phyloP scores from a whole-genome alignment of 2,329 filamentous ascomycete genomes.

The Uncinocarpus reesii region DNA sequence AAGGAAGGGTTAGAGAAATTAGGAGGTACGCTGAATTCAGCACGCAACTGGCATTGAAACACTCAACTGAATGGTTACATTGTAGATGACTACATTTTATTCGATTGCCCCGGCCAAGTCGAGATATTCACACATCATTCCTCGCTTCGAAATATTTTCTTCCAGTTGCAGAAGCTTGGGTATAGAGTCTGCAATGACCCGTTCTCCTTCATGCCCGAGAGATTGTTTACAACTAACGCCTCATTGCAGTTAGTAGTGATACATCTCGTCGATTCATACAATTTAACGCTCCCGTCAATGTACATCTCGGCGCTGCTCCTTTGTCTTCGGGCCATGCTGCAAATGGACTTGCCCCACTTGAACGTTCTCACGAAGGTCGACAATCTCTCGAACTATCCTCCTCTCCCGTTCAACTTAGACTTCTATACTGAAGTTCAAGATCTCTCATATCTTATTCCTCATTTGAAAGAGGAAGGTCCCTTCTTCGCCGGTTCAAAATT shows the following conservation, averaged over 20 bases:
- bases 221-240: constrained; percentile 5
- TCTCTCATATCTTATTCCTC: constrained; percentile 69
- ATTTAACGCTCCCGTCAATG: constrained; percentile 81
- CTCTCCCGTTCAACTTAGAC: constrained; percentile 87
- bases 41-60: neutral
- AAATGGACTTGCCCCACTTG: constrained; percentile 91
- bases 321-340: constrained; percentile 89
- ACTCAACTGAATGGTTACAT: constrained; percentile 2
- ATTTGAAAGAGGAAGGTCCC: constrained; percentile 68
- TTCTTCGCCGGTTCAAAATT: constrained; percentile 64
- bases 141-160: constrained; percentile 83
- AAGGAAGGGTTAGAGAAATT: constrained; percentile 68
- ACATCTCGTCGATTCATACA: constrained; percentile 89
- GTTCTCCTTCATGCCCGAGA: neutral
- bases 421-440: constrained; percentile 98
- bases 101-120: constrained; percentile 94
- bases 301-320: constrained; percentile 92
- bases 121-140: constrained; percentile 95
- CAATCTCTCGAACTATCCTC: constrained; percentile 73
- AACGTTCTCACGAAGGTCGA: constrained; percentile 98
- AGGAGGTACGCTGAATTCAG: constrained; percentile 38
- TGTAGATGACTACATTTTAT: constrained; percentile 77
- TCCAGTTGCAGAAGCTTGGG: constrained; percentile 76
- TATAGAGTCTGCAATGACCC: constrained; percentile 61
- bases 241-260: constrained; percentile 69